These are phyloP conservation scores for Gamsiella multidivaricata DNA, from an alignment of 192 early-diverging fungal species.

Conservation along the genomic window DNA sequence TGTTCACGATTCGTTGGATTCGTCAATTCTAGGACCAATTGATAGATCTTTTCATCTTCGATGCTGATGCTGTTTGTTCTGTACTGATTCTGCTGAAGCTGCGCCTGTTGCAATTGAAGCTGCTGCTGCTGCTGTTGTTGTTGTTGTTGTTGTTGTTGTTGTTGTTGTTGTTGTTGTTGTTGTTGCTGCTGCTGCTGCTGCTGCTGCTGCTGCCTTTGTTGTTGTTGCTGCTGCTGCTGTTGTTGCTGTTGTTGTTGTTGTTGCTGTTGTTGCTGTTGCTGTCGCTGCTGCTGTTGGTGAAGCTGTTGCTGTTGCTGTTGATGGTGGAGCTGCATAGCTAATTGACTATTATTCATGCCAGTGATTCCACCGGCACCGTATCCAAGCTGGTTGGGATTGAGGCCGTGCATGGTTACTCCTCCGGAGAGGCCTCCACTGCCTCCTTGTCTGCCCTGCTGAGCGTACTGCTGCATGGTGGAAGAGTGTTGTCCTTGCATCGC, in stretches of 20 bases:
- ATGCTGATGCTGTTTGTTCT: slow-evolving; percentile 45
- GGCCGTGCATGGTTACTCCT: slow-evolving; percentile 5
- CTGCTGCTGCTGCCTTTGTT: slow-evolving; percentile 60
- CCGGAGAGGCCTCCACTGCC: slow-evolving; percentile 5
- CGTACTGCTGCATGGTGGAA: slow-evolving; percentile 36
- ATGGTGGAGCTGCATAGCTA: slow-evolving; percentile 38
- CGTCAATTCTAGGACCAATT: slow-evolving; percentile 88
- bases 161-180: slow-evolving; percentile 22
- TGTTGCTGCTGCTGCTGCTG: slow-evolving; percentile 38
- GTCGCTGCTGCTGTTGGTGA: slow-evolving; percentile 33
- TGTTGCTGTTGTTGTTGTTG: slow-evolving; percentile 31
- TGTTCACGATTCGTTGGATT: slow-evolving; percentile 83
- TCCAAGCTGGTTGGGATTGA: slow-evolving; percentile 23
- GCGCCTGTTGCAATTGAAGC: slow-evolving; percentile 40
- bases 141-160: slow-evolving; percentile 30
- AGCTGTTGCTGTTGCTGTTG: slow-evolving; percentile 14
- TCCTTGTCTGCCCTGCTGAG: slow-evolving; percentile 28
- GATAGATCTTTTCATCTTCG: slow-evolving; percentile 89
- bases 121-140: slow-evolving; percentile 17
- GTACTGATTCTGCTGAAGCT: slow-evolving; percentile 58
- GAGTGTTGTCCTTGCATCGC: slow-evolving; percentile 30
- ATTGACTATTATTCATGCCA: slow-evolving; percentile 19
- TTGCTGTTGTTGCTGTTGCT: slow-evolving; percentile 31
- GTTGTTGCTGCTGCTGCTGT: slow-evolving; percentile 44
- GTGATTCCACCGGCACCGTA: slow-evolving; percentile 13